Evolutionary conservation across 2,329 filamentous ascomycete species (phyloP), one percentile per base, ranked within the genome.

Genomic region (Tothia fuscella): DNA sequence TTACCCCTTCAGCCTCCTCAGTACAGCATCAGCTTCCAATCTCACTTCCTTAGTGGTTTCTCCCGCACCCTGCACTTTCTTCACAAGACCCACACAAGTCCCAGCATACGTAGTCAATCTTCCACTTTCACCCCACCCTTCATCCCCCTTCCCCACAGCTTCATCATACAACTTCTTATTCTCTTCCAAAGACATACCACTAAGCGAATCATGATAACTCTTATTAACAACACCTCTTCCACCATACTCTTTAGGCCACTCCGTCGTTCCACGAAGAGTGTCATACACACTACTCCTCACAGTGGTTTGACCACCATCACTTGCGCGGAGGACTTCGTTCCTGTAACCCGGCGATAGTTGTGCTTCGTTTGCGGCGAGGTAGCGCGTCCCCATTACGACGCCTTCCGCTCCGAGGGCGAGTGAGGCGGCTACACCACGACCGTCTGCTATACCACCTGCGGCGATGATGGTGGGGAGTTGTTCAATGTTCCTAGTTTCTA

Each of bases 51-150:
- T 55, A 3, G 75, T 66, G 50, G 80, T 74, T 7, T 71, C 64
- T 10, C 54, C 62, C 3, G 72, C 75, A 13, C 60, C 52, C 48
- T 64, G 63, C 1, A 73, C 60, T 29, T 66, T 56, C 34, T 56
- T 70, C 2, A 79, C 63, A 46, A 80, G 58, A 0, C 77, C 77
- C 12, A 80, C 70, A 0, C 67, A 76, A 16, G 71, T 71, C 3
- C 77, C 76, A 12, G 73, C 75, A 63, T 78, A 81, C 7, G 73
- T 73, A 4, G 72, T 76, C 61, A 79, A 60, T 45, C 76, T 64
- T 3, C 66, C 72, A 7, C 66, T 55, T 1, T 58, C 58, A 19
- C 72, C 74, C 70, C 72, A 70, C 37, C 71, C 44, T 19, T 24
- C 16, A 31, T 47, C 45, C 5, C 55, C 58, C 55, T 75, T 69